Conservation (phyloP, 345 rosid genomes). For the Psidium friedrichsthalianum region DNA sequence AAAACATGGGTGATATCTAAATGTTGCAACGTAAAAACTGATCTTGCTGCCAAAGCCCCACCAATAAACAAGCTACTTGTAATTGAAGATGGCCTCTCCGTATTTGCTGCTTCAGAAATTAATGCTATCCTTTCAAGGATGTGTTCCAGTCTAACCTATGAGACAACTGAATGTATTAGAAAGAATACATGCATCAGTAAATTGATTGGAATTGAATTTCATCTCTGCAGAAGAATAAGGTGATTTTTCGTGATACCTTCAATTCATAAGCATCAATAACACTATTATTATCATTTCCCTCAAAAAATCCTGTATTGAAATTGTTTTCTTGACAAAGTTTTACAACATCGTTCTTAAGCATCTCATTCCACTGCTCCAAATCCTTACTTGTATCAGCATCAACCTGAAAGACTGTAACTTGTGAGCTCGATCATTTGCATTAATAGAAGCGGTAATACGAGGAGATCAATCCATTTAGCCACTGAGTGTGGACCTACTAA, state of each 20-base stretch:
- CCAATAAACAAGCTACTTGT: slow-evolving; percentile 68
- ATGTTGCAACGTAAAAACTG: slow-evolving; percentile 72
- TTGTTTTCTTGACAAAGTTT: slow-evolving; percentile 92
- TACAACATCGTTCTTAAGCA: slow-evolving; percentile 71
- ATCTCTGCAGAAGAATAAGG: not conserved
- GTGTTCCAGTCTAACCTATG: slow-evolving; percentile 95
- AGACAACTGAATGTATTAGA: not conserved
- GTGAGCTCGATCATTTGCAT: not conserved
- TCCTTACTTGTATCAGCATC: slow-evolving; percentile 85
- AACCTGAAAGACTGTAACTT: slow-evolving; percentile 28
- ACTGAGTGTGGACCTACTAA: not conserved
- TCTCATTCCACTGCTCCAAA: slow-evolving; percentile 94
- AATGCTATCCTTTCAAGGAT: slow-evolving; percentile 91
- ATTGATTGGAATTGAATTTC: not conserved
- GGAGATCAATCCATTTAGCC: not conserved
- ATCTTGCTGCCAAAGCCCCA: slow-evolving; percentile 89
- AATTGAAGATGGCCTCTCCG: slow-evolving; percentile 88
- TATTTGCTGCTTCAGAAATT: slow-evolving; percentile 88
- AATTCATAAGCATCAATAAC: slow-evolving; percentile 92
- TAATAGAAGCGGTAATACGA: not conserved
- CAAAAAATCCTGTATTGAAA: slow-evolving; percentile 89
- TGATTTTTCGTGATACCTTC: slow-evolving; percentile 39
- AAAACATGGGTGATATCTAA: slow-evolving; percentile 69
- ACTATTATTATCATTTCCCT: slow-evolving; percentile 72
- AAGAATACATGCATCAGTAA: not conserved